Conservation (phyloP, 163 green algal species). For the Chlorella variabilis region DNA sequence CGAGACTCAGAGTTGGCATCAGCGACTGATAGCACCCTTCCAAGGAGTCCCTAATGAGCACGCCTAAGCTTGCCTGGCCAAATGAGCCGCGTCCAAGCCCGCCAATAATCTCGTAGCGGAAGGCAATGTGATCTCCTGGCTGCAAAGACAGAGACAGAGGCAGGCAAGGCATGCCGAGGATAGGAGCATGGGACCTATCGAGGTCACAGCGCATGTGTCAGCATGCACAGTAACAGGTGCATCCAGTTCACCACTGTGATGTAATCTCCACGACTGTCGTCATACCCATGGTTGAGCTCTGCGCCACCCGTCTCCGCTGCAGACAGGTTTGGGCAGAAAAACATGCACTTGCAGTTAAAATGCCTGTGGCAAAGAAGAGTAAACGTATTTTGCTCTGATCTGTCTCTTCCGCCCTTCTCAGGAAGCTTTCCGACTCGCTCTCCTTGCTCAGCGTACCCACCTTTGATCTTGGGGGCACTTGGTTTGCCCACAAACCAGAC, state of each 20-base stretch:
- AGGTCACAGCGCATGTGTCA: too few relatives aligned
- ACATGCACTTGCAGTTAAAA: too few relatives aligned
- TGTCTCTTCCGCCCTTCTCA: too few relatives aligned
- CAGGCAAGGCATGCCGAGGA: neutral
- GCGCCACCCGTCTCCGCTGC: neutral
- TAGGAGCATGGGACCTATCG: neutral
- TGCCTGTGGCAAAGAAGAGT: too few relatives aligned
- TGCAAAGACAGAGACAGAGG: neutral
- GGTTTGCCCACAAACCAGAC: constrained; percentile 49
- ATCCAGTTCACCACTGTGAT: constrained; percentile 48
- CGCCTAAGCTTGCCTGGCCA: constrained; percentile 64
- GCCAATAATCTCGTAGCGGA: constrained; percentile 86
- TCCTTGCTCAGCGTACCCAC: neutral
- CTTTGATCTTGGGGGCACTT: constrained; percentile 15
- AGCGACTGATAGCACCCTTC: neutral
- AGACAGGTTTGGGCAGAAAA: neutral
- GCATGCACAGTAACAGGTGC: too few relatives aligned
- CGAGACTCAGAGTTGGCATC: neutral
- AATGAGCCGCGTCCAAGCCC: constrained; percentile 86
- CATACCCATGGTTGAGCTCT: constrained; percentile 30
- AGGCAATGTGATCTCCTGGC: constrained; percentile 86
- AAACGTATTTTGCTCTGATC: neutral
- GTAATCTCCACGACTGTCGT: constrained; percentile 78
- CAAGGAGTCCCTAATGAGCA: too few relatives aligned
- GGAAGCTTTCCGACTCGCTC: too few relatives aligned